Base-by-base conservation (phyloP, 176 grass and related monocot genomes). In the Stipa capillata region DNA sequence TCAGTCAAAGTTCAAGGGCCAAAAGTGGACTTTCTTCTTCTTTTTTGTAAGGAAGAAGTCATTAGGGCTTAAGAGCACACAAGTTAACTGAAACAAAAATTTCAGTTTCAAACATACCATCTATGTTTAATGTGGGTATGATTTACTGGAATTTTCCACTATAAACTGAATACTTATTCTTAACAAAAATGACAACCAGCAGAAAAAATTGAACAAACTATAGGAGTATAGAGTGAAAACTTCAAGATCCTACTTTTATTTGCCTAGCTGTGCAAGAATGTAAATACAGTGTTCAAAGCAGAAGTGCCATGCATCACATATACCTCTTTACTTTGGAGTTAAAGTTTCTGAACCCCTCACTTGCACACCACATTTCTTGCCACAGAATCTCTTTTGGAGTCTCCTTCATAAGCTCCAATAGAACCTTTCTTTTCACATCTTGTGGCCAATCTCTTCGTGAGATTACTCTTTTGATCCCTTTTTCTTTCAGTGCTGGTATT, bases 381-480 rank as follows among this genome's bases (percentile, higher is more conserved):
- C 89, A 94, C 53, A 97, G 85, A 83, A 97, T 93, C 44, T 94
- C 89, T 60, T 85, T 89, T 21, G 94, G 94, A 29, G 94, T 97
- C 85, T 97, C 94, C 81, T 97, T 91, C 89, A 89, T 97, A 80
- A 97, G 94, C 66, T 97, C 94, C 78, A 94, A 82, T 28, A 97
- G 82, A 63, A 97, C 94, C 52, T 94, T 97, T 69, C 83, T 94
- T 84, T 97, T 97, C 53, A 97, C 94, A 21, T 97, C 94, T 79
- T 90, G 80, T 73, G 94, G 94, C 94, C 94, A 97, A 85, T 97
- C 94, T 86, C 91, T 94, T 82, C 94, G 79, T 69, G 94, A 97
- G 54, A 97, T 94, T 67, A 92, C 94, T 90, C 91, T 97, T 90
- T 87, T 97, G 77, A 97, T 97, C 42, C 94, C 94, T 90, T 97